A percentile compares a stretch with the other conserved stretches of the same genome.
Evolutionary conservation across 192 early-diverging fungal genomes (phyloP).

Genomic region (Backusella circina): DNA sequence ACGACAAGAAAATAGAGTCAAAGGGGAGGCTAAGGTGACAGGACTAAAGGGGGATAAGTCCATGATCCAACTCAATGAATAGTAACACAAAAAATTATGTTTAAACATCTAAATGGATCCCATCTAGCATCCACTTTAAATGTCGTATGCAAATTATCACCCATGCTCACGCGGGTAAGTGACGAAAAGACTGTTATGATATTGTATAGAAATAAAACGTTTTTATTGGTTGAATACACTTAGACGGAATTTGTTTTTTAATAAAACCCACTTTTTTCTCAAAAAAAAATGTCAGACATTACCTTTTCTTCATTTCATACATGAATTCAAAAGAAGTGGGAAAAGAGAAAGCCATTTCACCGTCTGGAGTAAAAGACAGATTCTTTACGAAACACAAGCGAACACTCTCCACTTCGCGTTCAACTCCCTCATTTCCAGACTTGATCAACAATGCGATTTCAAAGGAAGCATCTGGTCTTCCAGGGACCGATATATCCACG

Average conservation of each 20-base stretch:
- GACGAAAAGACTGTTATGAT: too few species aligned
- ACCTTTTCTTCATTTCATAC: neutral
- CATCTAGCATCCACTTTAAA: too few species aligned
- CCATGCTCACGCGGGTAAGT: too few species aligned
- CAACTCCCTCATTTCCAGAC: conserved; percentile 6
- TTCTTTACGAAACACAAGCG: neutral
- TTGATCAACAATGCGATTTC: neutral
- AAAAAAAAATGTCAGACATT: neutral
- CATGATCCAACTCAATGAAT: too few species aligned
- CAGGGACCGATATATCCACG: neutral
- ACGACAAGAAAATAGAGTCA: too few species aligned
- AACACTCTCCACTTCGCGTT: neutral
- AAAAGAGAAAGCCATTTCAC: neutral
- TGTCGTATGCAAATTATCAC: too few species aligned
- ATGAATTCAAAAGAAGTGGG: neutral
- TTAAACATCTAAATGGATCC: too few species aligned
- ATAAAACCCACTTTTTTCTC: neutral
- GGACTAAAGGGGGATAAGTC: too few species aligned
- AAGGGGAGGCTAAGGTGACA: too few species aligned
- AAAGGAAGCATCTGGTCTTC: neutral
- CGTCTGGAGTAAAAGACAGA: neutral
- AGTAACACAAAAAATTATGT: too few species aligned
- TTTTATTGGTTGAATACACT: neutral
- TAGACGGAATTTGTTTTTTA: neutral
- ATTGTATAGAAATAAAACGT: neutral